Evolutionary conservation across 192 early-diverging fungal species (phyloP).

Genomic region (Coemansia sp.): DNA sequence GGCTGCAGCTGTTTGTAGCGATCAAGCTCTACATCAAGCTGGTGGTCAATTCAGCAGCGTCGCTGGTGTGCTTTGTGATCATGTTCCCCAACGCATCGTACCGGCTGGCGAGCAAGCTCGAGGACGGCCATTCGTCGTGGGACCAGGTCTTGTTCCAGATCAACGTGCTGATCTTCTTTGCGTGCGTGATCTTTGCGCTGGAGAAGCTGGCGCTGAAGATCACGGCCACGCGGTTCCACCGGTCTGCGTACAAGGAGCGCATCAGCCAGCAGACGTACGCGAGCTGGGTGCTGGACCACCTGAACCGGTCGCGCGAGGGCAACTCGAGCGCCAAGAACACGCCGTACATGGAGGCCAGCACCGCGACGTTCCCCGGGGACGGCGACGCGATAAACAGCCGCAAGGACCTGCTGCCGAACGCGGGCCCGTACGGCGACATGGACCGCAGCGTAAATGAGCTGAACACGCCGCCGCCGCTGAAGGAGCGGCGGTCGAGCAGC

Average conservation of each 20-base stretch:
- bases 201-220: slow-evolving; percentile 65
- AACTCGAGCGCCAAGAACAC: slow-evolving; percentile 14
- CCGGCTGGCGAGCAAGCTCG: slow-evolving; percentile 45
- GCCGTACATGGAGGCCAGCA: slow-evolving; percentile 17
- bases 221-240: slow-evolving; percentile 64
- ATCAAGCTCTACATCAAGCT: slow-evolving; percentile 60
- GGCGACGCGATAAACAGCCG: slow-evolving; percentile 26
- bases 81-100: slow-evolving; percentile 54
- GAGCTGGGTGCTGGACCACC: slow-evolving; percentile 59
- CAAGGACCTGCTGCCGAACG: slow-evolving; percentile 29
- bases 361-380: slow-evolving; percentile 16
- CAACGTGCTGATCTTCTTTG: slow-evolving; percentile 53
- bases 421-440: background rate
- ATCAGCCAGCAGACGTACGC: slow-evolving; percentile 59
- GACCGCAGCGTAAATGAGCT: background rate
- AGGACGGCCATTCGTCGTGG: slow-evolving; percentile 41
- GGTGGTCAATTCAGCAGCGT: slow-evolving; percentile 52
- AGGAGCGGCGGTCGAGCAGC: slow-evolving; percentile 25
- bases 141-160: slow-evolving; percentile 56
- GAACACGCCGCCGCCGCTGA: slow-evolving; percentile 27
- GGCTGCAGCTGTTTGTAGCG: slow-evolving; percentile 56
- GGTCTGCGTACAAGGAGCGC: slow-evolving; percentile 64
- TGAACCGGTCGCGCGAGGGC: slow-evolving; percentile 53
- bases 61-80: slow-evolving; percentile 53
- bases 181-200: slow-evolving; percentile 49